Evolutionary conservation across 1,284 basidiomycete genomes (phyloP), one percentile per base, ranked within the genome.

Genomic region (Trametes hirsuta): DNA sequence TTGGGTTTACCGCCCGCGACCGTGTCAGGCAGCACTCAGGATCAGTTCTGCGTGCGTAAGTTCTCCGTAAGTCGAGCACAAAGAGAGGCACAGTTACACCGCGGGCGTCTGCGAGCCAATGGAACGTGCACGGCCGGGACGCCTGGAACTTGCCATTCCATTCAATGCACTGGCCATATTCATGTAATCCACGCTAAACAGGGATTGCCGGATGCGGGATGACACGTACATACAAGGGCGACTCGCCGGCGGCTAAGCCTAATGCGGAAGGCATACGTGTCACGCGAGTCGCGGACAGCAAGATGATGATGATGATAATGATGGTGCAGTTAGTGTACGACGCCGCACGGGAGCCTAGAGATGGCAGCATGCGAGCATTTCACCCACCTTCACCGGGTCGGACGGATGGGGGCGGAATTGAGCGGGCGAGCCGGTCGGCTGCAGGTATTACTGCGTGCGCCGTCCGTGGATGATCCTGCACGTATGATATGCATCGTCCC

Each of bases 381-480:
- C 41, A 42, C 41, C 41, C n/a, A 18, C n/a, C 41, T n/a, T 42
- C n/a, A 40, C 15, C 47, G 14, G 8, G 14, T n/a, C 49, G 37
- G 34, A 24, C 21, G 6, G 25, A 12, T 22, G 30, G n/a, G 15
- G 25, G 50, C 22, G 41, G 15, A 34, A 35, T 52, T 42, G 50
- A 4, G 41, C 25, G 21, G 50, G 11, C 51, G 41, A 36, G 51
- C 45, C 45, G 37, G 10, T 54, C 45, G 53, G 45, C 53, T 55
- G 45, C 47, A 30, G 30, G 30, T 30, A 30, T 30, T 30, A 30
- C 30, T 30, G 8, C 8, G 30, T 30, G 30, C 30, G 30, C 30
- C 30, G 5, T 30, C 30, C 30, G 30, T 4, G 30, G 30, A 30
- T 30, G 1, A 30, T 30, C 30, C 53, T 47, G n/a, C 24, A 25